A percentile compares a stretch with the other conserved stretches of the same genome.
These are phyloP conservation scores for Trichoderma reesei DNA, from an alignment of 495 filamentous ascomycete genomes.

Conservation along the genomic window DNA sequence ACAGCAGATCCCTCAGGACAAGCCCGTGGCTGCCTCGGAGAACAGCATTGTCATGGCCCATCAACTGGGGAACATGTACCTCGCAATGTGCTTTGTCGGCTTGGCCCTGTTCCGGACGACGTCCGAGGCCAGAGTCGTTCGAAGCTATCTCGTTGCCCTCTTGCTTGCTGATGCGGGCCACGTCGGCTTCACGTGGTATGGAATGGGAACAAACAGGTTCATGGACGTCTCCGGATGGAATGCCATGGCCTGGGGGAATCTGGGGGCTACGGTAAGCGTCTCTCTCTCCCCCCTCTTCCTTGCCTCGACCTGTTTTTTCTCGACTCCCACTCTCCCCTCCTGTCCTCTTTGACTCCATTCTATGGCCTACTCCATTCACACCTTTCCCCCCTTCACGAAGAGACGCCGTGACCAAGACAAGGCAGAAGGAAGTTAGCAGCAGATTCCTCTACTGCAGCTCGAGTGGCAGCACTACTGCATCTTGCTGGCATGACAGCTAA, in stretches of 20 bases:
- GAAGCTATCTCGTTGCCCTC: slow-evolving; percentile 56
- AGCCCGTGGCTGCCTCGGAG: slow-evolving; percentile 17
- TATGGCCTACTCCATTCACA: not conserved
- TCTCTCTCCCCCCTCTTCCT: not conserved
- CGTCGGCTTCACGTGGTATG: slow-evolving; percentile 50
- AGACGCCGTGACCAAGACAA: too few species aligned
- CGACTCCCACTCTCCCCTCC: not conserved
- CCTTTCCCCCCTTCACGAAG: too few species aligned
- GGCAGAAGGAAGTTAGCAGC: too few species aligned
- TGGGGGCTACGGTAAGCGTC: slow-evolving; percentile 48
- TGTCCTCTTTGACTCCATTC: not conserved
- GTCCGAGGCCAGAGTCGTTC: slow-evolving; percentile 52
- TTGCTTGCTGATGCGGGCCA: slow-evolving; percentile 61
- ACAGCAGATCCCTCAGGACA: slow-evolving; percentile 42
- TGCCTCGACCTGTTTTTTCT: too few species aligned
- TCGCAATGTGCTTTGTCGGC: slow-evolving; percentile 52
- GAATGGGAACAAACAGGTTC: slow-evolving; percentile 45
- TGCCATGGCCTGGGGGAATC: slow-evolving; percentile 61
- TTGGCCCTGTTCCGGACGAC: slow-evolving; percentile 51
- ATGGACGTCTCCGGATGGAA: slow-evolving; percentile 54
- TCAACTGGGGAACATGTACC: slow-evolving; percentile 59
- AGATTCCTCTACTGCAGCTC: not conserved
- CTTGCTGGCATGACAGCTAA: slow-evolving; percentile 9
- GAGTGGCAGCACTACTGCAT: not conserved
- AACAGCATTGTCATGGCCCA: slow-evolving; percentile 29